Percentiles rank a stretch among this genome's conserved stretches.
Conservation (phyloP, 495 filamentous ascomycete species). For the Hyphodiscus hymeniophilus region DNA sequence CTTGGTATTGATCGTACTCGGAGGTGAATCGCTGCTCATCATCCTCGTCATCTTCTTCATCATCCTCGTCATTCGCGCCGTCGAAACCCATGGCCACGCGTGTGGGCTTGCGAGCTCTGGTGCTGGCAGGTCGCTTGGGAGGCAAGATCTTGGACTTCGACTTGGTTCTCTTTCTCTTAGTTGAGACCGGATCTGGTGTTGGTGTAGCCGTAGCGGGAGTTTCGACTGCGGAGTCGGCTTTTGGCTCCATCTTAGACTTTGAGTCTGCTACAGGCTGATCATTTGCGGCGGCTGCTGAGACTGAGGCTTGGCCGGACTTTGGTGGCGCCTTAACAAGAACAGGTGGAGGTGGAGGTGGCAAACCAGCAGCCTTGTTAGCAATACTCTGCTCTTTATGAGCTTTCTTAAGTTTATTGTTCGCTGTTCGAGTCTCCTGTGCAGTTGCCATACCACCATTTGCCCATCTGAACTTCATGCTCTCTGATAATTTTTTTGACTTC, state of each 20-base stretch:
- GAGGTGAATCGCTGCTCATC: constrained; percentile 1
- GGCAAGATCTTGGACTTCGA: neutral
- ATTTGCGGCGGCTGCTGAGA: neutral
- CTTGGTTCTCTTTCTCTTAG: neutral
- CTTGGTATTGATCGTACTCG: constrained; percentile 16
- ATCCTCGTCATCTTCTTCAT: constrained; percentile 4
- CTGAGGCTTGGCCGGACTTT: neutral
- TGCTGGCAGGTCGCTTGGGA: constrained; percentile 1
- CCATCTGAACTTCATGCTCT: constrained; percentile 8
- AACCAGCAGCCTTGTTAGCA: neutral
- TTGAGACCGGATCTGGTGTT: neutral
- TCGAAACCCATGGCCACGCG: constrained; percentile 1
- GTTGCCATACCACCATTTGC: constrained; percentile 6
- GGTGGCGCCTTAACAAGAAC: neutral
- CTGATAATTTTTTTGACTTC: neutral
- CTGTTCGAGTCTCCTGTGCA: constrained; percentile 9
- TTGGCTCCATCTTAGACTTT: neutral
- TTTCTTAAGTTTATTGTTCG: constrained; percentile 7
- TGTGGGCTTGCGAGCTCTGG: constrained; percentile 5
- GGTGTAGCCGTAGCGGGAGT: neutral
- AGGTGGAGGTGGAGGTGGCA: neutral
- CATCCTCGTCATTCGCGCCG: constrained; percentile 6
- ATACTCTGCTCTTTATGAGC: neutral
- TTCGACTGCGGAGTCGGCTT: neutral
- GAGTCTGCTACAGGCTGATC: neutral